Percentiles rank a stretch among this genome's conserved stretches.
These are phyloP conservation scores for Coelastrella sp. DNA, from an alignment of 139 green algal genomes.

Conservation along the genomic window DNA sequence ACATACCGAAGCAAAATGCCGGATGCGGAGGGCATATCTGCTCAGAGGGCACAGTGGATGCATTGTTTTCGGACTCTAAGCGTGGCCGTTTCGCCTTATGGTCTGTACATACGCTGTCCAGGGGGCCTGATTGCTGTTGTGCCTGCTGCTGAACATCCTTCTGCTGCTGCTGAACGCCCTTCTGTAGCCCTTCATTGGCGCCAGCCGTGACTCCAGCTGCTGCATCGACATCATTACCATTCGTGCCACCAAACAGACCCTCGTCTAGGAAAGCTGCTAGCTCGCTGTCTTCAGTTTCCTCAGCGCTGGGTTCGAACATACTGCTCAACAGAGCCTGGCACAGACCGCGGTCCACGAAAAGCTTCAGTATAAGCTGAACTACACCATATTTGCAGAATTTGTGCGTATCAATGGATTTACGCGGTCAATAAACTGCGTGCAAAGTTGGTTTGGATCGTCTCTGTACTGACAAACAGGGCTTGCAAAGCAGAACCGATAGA, in stretches of 20 bases:
- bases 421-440: no score
- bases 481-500: no score
- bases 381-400: no score
- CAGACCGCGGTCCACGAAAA: no score
- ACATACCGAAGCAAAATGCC: conserved; percentile 81
- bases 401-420: no score
- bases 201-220: no score
- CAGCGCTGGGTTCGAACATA: not conserved
- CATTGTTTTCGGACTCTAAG: not conserved
- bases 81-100: not conserved
- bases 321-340: no score
- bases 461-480: no score
- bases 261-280: conserved; percentile 32
- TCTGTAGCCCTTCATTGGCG: not conserved
- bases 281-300: conserved; percentile 26
- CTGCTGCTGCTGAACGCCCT: not conserved
- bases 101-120: not conserved
- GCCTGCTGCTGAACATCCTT: not conserved
- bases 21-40: conserved; percentile 74
- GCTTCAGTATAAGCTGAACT: no score
- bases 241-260: conserved; percentile 2
- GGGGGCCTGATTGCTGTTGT: not conserved
- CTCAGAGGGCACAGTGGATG: not conserved
- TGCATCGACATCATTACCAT: not conserved
- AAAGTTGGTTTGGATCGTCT: no score